phyloP scores from a whole-genome alignment of 768 basidiomycete genomes.

The Trametes meyenii region DNA sequence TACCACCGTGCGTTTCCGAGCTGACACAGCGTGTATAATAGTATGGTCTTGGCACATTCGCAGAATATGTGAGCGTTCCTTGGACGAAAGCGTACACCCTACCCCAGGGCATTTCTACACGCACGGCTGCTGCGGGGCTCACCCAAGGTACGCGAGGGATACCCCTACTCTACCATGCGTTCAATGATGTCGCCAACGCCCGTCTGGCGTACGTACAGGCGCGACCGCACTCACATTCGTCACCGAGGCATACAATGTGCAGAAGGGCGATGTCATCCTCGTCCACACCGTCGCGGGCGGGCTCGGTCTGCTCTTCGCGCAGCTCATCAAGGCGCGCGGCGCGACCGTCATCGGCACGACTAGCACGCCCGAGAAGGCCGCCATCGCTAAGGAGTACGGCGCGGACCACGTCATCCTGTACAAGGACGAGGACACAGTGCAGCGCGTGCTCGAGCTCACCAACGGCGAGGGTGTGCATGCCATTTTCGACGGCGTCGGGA shows the following conservation, averaged over 20 bases:
- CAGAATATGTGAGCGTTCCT: conserved; percentile 70
- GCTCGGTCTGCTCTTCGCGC: conserved; percentile 66
- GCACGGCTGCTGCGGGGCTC: conserved; percentile 61
- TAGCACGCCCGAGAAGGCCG: conserved; percentile 80
- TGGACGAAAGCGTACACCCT: conserved; percentile 62
- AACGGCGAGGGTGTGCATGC: conserved; percentile 81
- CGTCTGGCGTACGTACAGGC: conserved; percentile 36
- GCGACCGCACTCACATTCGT: conserved; percentile 77
- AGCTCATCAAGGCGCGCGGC: conserved; percentile 70
- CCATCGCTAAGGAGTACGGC: conserved; percentile 73
- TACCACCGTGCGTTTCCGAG: background rate
- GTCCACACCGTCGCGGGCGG: conserved; percentile 93
- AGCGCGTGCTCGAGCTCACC: conserved; percentile 73
- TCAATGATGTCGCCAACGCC: background rate
- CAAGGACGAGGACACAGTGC: conserved; percentile 68
- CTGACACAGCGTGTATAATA: background rate
- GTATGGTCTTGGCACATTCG: conserved; percentile 48
- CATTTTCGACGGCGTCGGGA: conserved; percentile 92
- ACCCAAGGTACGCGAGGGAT: conserved; percentile 46
- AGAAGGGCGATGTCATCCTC: conserved; percentile 76
- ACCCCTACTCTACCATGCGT: background rate
- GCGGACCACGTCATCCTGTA: conserved; percentile 87
- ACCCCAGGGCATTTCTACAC: conserved; percentile 59
- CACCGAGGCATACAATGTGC: conserved; percentile 82
- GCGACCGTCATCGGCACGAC: conserved; percentile 94